Base-by-base conservation (phyloP, 495 filamentous ascomycete genomes). In the Hypomontagnella monticulosa region DNA sequence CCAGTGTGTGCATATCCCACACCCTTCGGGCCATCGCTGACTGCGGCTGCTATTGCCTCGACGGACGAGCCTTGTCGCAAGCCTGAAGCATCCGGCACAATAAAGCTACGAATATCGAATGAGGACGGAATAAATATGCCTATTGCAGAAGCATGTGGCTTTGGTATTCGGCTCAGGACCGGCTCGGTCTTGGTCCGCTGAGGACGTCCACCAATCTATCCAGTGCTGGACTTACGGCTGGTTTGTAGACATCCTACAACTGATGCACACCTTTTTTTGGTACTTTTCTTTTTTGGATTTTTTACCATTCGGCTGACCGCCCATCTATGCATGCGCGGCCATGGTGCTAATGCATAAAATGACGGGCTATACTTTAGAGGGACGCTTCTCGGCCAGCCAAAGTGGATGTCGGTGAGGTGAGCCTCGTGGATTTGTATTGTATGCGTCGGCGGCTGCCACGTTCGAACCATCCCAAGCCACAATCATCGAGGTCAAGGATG, bases 321-420 rank as follows among this genome's bases (percentile, higher is more conserved):
- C 56, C 60, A 23, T 60, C 42, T 53, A 69, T 68, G 65, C 65
- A 59, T 68, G 48, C 43, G 32, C 49, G 43, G 27, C 36, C 65
- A 46, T 62, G 49, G 23, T 54, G 34, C 40, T 33, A 44, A 56
- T 59, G 65, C 59, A 63, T 52, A 52, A 38, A 42, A 51, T 20
- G 27, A 42, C 59, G 44, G 55, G 27, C 53, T 63, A 43, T 47
- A 52, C 16, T 16, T 53, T 30, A 54, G 51, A 46, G 42, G 27
- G 30, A 12, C 33, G 38, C 14, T 40, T 34, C 48, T 57, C 60
- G 66, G 55, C 47, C 56, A 53, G 49, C 60, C 7, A 46, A 64
- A 69, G 60, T 23, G 40, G 60, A 46, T 53, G 40, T 63, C 60
- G 66, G 66, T 69, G 61, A 61, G 49, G 16, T 14, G 23, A 27